These are phyloP conservation scores for Stenocarpella maydis DNA, from an alignment of 2,329 filamentous ascomycete genomes.

Conservation along the genomic window DNA sequence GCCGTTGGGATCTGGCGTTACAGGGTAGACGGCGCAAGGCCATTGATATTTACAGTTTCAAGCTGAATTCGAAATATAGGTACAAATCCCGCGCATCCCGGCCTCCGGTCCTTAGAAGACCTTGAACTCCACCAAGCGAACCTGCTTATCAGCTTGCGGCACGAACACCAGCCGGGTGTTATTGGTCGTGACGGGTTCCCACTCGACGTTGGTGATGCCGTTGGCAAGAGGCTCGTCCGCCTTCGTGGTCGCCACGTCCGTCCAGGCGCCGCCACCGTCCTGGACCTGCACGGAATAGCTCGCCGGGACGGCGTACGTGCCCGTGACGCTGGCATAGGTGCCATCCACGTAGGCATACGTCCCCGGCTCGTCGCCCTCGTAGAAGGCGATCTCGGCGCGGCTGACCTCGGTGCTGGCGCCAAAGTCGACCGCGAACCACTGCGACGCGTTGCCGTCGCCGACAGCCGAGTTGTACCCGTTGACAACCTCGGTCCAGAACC, in stretches of 20 bases:
- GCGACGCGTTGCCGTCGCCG: conserved; percentile 39
- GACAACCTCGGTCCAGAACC: conserved; percentile 49
- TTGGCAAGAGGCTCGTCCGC: conserved; percentile 43
- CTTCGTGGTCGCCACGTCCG: conserved; percentile 40
- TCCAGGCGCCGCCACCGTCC: conserved; percentile 40
- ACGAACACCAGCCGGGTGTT: conserved; percentile 45
- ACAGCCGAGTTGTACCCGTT: conserved; percentile 49
- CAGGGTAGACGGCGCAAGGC: conserved; percentile 27
- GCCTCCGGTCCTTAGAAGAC: conserved; percentile 39
- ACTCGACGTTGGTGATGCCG: conserved; percentile 46
- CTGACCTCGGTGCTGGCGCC: conserved; percentile 41
- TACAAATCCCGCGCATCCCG: background rate
- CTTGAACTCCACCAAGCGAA: conserved; percentile 50
- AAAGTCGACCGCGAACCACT: conserved; percentile 50
- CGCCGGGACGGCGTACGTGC: conserved; percentile 40
- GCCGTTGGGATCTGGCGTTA: conserved; percentile 28
- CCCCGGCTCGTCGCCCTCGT: conserved; percentile 40
- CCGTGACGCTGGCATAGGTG: conserved; percentile 21
- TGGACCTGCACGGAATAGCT: conserved; percentile 43
- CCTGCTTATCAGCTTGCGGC: conserved; percentile 43
- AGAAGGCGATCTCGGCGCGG: conserved; percentile 49
- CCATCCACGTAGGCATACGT: conserved; percentile 36
- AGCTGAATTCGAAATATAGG: conserved; percentile 20
- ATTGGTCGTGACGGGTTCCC: conserved; percentile 40
- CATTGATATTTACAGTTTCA: conserved; percentile 3